Base-by-base conservation (phyloP, 257 asterid genomes). In the Scutellaria minor region DNA sequence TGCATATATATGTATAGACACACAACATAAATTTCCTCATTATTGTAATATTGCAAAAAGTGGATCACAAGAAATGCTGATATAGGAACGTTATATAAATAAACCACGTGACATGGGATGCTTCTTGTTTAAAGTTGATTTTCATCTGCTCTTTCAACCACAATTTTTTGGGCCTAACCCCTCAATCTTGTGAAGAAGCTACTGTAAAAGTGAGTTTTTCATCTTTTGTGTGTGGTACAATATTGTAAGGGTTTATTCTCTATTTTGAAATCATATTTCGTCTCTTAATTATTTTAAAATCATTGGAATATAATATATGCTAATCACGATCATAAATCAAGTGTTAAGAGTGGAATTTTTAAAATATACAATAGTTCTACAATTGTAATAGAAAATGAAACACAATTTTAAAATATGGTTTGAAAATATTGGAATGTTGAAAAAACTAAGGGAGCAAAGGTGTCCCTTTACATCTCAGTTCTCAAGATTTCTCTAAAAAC, bases 81-180 rank as follows among this genome's bases (percentile, higher is more conserved):
- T 8, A 44, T 44, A 1, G 3, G 48, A 44, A 44, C 6, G 54
- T 48, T 10, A 5, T 52, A 6, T 46, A 46, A 55, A 18, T 61
- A 24, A 35, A 63, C 50, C 85, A 75, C 80, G 85, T 83, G 85
- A 83, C 74, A 59, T 55, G 71, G 73, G 82, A 83, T 78, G 85
- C 82, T 78, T 81, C 70, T 69, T 66, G 75, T 48, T 68, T 69
- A 80, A 80, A 75, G 81, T 44, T 40, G 71, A 14, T 54, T 60
- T 24, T 15, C 6, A 27, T 74, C 51, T 65, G 67, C 72, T 73
- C 78, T 73, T 73, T 66, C 54, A 53, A 73, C 66, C 37, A 57
- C 46, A 59, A 66, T 74, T 66, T 66, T 66, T 74, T 12, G 74
- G 74, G 63, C 6, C 9, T 55, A 66, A 57, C 62, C 61, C 72